Percentiles rank a stretch among this genome's conserved stretches.
Conservation (phyloP, 2,329 filamentous ascomycete species). For the Blastomyces gilchristii region DNA sequence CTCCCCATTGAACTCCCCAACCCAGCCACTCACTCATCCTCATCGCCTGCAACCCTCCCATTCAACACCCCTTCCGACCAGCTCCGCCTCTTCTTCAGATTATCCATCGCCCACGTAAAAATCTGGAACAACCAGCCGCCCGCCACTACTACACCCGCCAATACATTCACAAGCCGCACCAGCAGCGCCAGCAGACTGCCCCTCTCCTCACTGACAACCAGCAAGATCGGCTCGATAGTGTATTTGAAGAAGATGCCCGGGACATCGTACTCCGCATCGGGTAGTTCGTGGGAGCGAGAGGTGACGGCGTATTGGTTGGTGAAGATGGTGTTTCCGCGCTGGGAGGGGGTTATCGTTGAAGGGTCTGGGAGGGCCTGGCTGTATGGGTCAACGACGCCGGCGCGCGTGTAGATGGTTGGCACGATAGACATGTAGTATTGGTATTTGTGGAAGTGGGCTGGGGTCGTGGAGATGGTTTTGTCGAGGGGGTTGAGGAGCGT, state of each 20-base stretch:
- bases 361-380: constrained; percentile 29
- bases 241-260: constrained; percentile 98
- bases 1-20: background rate
- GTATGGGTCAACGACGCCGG: constrained; percentile 34
- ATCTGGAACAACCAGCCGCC: constrained; percentile 89
- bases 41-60: constrained; percentile 29
- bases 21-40: constrained; percentile 2
- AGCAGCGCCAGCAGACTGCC: constrained; percentile 63
- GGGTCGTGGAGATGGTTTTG: constrained; percentile 69
- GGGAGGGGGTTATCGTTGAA: constrained; percentile 26
- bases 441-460: constrained; percentile 79
- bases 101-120: constrained; percentile 58
- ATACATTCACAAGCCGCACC: constrained; percentile 78
- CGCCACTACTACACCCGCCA: constrained; percentile 82
- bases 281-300: constrained; percentile 63
- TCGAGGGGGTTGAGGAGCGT: constrained; percentile 89
- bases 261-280: constrained; percentile 52
- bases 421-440: constrained; percentile 97
- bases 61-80: constrained; percentile 41
- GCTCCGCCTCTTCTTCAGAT: constrained; percentile 34
- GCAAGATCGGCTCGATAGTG: constrained; percentile 89
- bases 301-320: constrained; percentile 99
- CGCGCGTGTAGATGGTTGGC: constrained; percentile 74
- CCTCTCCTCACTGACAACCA: constrained; percentile 74
- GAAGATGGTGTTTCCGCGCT: constrained; percentile 53